phyloP scores from a whole-genome alignment of 2,329 filamentous ascomycete genomes.

The Xylaria arbuscula region DNA sequence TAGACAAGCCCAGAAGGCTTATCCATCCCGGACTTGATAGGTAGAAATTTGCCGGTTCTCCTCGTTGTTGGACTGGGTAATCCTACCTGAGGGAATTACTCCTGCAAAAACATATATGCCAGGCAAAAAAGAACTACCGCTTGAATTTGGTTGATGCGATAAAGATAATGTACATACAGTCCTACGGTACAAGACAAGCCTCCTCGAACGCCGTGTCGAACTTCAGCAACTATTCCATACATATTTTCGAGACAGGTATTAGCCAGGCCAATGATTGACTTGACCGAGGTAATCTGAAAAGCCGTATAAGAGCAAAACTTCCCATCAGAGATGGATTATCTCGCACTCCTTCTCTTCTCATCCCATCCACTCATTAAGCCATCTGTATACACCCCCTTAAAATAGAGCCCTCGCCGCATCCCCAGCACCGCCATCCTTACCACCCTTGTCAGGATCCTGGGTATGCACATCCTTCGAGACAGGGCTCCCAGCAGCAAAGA shows the following conservation, averaged over 20 bases:
- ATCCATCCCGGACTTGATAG: no score
- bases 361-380: background rate
- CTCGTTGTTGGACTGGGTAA: background rate
- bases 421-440: conserved; percentile 37
- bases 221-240: conserved; percentile 16
- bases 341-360: background rate
- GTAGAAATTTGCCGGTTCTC: background rate
- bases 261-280: background rate
- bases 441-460: conserved; percentile 21
- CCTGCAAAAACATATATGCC: no score
- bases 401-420: conserved; percentile 37
- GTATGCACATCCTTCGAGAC: conserved; percentile 51
- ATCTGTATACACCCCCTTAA: conserved; percentile 6
- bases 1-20: no score
- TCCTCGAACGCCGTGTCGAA: conserved; percentile 27
- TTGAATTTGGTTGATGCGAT: no score
- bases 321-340: no score
- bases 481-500: conserved; percentile 86
- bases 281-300: background rate
- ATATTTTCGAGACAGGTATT: conserved; percentile 4
- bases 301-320: background rate
- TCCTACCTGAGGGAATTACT: no score
- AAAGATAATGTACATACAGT: conserved; percentile 40
- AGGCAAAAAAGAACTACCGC: no score
- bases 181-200: conserved; percentile 21